Evolutionary conservation across 2,329 filamentous ascomycete genomes (phyloP).

Genomic region (Elsinoe perseae): DNA sequence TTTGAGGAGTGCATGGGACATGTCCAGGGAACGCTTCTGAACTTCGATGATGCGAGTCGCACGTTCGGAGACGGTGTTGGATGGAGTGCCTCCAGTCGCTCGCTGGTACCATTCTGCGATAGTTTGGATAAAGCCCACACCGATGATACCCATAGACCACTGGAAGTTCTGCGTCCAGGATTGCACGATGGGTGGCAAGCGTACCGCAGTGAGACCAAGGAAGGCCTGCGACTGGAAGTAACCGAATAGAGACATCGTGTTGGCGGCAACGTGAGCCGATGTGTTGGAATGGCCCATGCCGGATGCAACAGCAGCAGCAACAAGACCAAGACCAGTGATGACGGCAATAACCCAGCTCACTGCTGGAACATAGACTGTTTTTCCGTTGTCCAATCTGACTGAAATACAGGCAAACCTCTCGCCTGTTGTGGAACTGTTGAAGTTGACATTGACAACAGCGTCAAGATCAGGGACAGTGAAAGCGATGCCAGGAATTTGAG

Average conservation of each 20-base stretch:
- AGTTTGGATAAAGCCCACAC: conserved; percentile 73
- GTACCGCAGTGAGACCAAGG: conserved; percentile 73
- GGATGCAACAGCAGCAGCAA: conserved; percentile 80
- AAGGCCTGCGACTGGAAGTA: conserved; percentile 95
- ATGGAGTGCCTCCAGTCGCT: conserved; percentile 77
- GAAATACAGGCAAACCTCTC: conserved; percentile 75
- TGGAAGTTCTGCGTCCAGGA: conserved; percentile 97
- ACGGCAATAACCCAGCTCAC: conserved; percentile 87
- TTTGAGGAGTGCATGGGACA: conserved; percentile 42
- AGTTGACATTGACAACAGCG: conserved; percentile 71
- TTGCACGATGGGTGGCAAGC: conserved; percentile 77
- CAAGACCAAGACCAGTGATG: conserved; percentile 74
- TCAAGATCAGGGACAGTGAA: conserved; percentile 89
- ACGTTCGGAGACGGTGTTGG: conserved; percentile 67
- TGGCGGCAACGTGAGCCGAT: conserved; percentile 86
- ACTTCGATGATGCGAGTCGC: conserved; percentile 74
- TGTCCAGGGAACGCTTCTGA: conserved; percentile 55
- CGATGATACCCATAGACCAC: conserved; percentile 96
- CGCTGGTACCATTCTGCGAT: conserved; percentile 96
- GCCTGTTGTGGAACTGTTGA: conserved; percentile 61
- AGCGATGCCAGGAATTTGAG: conserved; percentile 70
- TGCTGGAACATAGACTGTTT: conserved; percentile 80
- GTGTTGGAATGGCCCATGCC: conserved; percentile 89
- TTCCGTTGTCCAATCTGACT: conserved; percentile 79
- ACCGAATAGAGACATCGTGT: conserved; percentile 84